phyloP scores from a whole-genome alignment of 148 eudicot species.

The Hydrangea macrophylla region DNA sequence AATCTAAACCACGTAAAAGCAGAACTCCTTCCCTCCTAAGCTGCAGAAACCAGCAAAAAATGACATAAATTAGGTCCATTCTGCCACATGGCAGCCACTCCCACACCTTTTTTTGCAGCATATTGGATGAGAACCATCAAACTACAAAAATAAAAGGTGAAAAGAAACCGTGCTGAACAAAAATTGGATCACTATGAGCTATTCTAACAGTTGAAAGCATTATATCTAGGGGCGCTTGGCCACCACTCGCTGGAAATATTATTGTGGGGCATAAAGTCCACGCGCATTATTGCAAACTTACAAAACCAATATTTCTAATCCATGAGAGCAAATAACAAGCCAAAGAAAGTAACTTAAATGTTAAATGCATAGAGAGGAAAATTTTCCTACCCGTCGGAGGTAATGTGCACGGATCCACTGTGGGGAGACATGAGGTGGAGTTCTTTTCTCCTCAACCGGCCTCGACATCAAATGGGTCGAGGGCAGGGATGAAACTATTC shows the following conservation, averaged over 20 bases:
- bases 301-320: background rate
- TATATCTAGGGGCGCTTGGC: no score
- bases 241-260: no score
- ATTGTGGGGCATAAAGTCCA: no score
- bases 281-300: background rate
- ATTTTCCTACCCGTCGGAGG: slow-evolving; percentile 45
- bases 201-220: slow-evolving; percentile 1
- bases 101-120: background rate
- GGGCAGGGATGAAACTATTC: slow-evolving; percentile 78
- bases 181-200: slow-evolving; percentile 5
- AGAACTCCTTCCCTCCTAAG: slow-evolving; percentile 71
- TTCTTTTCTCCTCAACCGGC: slow-evolving; percentile 68
- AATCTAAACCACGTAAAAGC: slow-evolving; percentile 78
- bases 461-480: slow-evolving; percentile 85
- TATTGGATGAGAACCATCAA: background rate
- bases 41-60: slow-evolving; percentile 45
- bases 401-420: slow-evolving; percentile 81
- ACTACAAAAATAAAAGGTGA: background rate
- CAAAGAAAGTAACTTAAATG: background rate
- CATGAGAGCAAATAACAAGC: background rate
- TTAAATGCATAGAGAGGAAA: background rate
- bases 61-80: background rate
- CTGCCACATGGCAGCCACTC: background rate
- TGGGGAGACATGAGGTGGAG: slow-evolving; percentile 72
- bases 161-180: background rate